Conservation (phyloP, 495 filamentous ascomycete species). For the Aspergillus nanangensis region DNA sequence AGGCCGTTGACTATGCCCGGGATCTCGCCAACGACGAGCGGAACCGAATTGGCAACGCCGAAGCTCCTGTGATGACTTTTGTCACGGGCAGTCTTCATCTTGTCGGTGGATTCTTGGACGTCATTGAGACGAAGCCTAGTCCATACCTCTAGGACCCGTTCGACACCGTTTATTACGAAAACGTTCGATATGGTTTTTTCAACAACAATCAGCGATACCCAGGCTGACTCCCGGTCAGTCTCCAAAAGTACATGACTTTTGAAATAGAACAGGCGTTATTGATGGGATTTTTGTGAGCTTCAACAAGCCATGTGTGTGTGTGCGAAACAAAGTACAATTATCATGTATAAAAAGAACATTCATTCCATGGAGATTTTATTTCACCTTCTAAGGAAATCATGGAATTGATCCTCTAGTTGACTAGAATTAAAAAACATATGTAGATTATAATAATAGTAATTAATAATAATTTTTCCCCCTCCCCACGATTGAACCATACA, state of each 20-base stretch:
- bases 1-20: slow-evolving; percentile 68
- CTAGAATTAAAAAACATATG: no score
- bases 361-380: no score
- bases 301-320: slow-evolving; percentile 7
- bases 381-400: no score
- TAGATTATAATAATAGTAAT: no score
- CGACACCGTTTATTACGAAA: no score
- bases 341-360: no score
- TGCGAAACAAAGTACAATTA: not conserved
- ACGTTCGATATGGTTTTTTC: slow-evolving; percentile 10
- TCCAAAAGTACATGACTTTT: not conserved
- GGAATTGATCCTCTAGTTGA: no score
- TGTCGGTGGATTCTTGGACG: slow-evolving; percentile 75
- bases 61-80: slow-evolving; percentile 44
- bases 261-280: slow-evolving; percentile 1
- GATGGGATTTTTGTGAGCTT: slow-evolving; percentile 7
- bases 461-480: no score
- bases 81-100: slow-evolving; percentile 88
- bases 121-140: slow-evolving; percentile 57
- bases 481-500: slow-evolving; percentile 2
- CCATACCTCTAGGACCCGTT: slow-evolving; percentile 4
- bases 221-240: slow-evolving; percentile 2
- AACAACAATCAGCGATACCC: slow-evolving; percentile 16
- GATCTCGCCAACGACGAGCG: slow-evolving; percentile 40
- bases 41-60: slow-evolving; percentile 24